These are phyloP conservation scores for Macrolepiota fuliginosa DNA, from an alignment of 768 basidiomycete species.

Conservation along the genomic window DNA sequence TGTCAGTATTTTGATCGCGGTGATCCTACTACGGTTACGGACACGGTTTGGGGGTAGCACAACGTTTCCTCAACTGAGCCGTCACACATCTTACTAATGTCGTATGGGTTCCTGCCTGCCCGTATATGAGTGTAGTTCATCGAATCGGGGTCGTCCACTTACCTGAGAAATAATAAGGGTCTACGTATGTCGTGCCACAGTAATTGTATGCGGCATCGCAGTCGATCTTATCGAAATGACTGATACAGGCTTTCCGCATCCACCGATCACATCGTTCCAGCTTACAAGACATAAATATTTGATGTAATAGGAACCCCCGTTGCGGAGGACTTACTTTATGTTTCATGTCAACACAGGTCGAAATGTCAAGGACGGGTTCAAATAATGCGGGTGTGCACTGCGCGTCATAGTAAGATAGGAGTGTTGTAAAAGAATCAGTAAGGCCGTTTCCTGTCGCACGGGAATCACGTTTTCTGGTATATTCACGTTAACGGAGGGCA, in stretches of 20 bases:
- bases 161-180: slow-evolving; percentile 40
- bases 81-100: slow-evolving; percentile 61
- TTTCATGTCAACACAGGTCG: slow-evolving; percentile 58
- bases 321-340: slow-evolving; percentile 38
- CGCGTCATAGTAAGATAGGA: slow-evolving; percentile 42
- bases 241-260: slow-evolving; percentile 54
- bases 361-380: slow-evolving; percentile 43
- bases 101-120: slow-evolving; percentile 58
- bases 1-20: not conserved
- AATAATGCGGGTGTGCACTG: slow-evolving; percentile 52
- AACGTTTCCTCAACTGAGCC: slow-evolving; percentile 43
- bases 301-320: not conserved
- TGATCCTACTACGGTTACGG: not conserved
- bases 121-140: not conserved
- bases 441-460: slow-evolving; percentile 54
- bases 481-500: slow-evolving; percentile 11
- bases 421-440: slow-evolving; percentile 52
- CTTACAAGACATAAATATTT: slow-evolving; percentile 26
- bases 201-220: slow-evolving; percentile 62
- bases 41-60: slow-evolving; percentile 58
- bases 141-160: slow-evolving; percentile 15
- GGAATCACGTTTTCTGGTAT: not conserved
- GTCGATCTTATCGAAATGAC: slow-evolving; percentile 59
- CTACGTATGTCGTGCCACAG: slow-evolving; percentile 52
- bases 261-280: slow-evolving; percentile 62